These are phyloP conservation scores for Pythium apleroticum DNA, from an alignment of 352 stramenopile genomes.

Conservation along the genomic window DNA sequence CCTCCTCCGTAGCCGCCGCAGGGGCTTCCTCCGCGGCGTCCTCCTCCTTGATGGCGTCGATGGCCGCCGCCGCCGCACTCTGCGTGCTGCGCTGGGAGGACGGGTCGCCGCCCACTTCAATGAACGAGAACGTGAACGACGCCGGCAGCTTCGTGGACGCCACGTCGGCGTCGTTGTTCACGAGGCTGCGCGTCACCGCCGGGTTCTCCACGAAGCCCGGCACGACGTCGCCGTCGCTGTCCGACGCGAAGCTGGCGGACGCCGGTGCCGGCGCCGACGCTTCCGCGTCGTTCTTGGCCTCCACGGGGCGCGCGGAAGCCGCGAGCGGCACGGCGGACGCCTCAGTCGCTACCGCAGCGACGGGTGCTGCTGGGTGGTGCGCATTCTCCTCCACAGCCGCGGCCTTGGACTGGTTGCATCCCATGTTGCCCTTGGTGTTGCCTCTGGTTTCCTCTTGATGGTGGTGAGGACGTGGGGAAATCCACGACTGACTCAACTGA, in stretches of 20 bases:
- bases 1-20: too few species aligned
- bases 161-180: slow-evolving; percentile 6
- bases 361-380: not conserved
- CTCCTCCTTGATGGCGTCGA: slow-evolving; percentile 25
- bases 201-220: slow-evolving; percentile 42
- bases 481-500: slow-evolving; percentile 12
- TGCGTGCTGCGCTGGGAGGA: slow-evolving; percentile 10
- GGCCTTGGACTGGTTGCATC: slow-evolving; percentile 64
- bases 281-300: not conserved
- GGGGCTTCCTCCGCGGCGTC: slow-evolving; percentile 5
- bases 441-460: not conserved
- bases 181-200: slow-evolving; percentile 19
- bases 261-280: not conserved
- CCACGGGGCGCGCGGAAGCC: slow-evolving; percentile 3
- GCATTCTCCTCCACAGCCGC: slow-evolving; percentile 16
- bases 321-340: not conserved
- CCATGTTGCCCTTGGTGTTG: slow-evolving; percentile 36
- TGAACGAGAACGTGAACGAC: slow-evolving; percentile 75
- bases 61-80: slow-evolving; percentile 11
- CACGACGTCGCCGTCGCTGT: slow-evolving; percentile 46
- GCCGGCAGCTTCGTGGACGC: slow-evolving; percentile 27
- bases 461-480: slow-evolving; percentile 14
- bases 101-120: slow-evolving; percentile 43
- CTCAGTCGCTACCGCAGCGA: not conserved
- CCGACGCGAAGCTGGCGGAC: slow-evolving; percentile 26